A percentile compares a stretch with the other conserved stretches of the same genome.
phyloP scores from a whole-genome alignment of 768 basidiomycete genomes.

The Udeniomyces megalosporus region DNA sequence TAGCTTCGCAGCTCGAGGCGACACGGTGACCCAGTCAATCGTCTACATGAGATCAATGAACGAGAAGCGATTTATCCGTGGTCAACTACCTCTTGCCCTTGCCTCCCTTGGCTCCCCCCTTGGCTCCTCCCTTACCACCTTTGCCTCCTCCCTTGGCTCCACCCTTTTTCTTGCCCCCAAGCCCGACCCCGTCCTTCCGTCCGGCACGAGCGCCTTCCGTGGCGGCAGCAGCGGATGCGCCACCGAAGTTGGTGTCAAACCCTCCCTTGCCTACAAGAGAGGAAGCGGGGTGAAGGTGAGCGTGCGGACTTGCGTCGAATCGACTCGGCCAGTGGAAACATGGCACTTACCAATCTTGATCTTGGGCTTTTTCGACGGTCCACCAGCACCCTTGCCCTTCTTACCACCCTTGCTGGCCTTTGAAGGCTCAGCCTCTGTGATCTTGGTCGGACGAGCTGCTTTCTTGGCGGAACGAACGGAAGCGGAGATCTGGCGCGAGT shows the following conservation, averaged over 20 bases:
- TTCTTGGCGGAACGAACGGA: conserved; percentile 82
- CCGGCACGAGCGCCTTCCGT: conserved; percentile 14
- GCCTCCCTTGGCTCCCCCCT: no score
- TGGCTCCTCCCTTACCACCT: conserved; percentile 2
- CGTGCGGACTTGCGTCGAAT: no score
- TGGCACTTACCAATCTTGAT: conserved; percentile 16
- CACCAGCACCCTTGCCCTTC: conserved; percentile 22
- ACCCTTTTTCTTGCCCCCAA: conserved; percentile 12
- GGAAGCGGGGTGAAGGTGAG: no score
- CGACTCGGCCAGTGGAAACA: no score
- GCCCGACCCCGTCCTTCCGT: conserved; percentile 12
- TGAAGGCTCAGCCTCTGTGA: conserved; percentile 39
- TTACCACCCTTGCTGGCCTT: conserved; percentile 13
- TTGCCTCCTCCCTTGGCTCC: conserved; percentile 1
- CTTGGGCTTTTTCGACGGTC: background rate
- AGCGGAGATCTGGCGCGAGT: conserved; percentile 36
- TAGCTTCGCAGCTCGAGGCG: no score
- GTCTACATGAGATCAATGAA: no score
- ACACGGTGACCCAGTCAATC: no score
- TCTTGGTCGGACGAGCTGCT: conserved; percentile 53
- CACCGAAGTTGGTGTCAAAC: conserved; percentile 13
- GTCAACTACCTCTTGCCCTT: no score
- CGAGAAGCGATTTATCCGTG: no score
- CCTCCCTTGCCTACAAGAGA: background rate
- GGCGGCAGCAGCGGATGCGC: background rate